Conservation (phyloP, 805 yeast species). For the Candida coleopterorum region DNA sequence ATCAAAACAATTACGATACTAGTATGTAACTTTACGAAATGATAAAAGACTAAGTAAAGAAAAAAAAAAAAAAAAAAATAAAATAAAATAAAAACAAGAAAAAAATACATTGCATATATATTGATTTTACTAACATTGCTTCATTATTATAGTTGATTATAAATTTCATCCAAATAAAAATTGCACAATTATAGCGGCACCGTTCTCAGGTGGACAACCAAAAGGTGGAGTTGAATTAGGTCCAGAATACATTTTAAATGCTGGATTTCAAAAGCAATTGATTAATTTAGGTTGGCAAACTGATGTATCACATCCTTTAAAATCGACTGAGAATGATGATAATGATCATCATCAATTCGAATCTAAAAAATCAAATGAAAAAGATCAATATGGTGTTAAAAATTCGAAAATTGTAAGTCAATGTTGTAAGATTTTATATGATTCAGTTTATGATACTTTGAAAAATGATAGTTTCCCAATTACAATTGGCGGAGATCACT, state of each 20-base stretch:
- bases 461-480: conserved; percentile 55
- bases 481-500: conserved; percentile 95
- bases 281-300: conserved; percentile 70
- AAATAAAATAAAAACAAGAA: no score
- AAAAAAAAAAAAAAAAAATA: no score
- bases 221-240: conserved; percentile 92
- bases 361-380: conserved; percentile 38
- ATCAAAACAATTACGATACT: no score
- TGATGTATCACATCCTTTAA: conserved; percentile 49
- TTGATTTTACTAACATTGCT: conserved; percentile 1
- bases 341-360: conserved; percentile 23
- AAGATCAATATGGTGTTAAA: conserved; percentile 52
- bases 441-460: conserved; percentile 52
- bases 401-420: conserved; percentile 75
- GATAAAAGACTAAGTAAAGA: no score
- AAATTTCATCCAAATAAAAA: conserved; percentile 51
- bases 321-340: conserved; percentile 40
- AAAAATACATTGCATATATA: background rate
- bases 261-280: conserved; percentile 64
- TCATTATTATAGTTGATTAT: conserved; percentile 31
- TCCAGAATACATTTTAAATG: conserved; percentile 72
- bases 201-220: conserved; percentile 95
- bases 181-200: conserved; percentile 77
- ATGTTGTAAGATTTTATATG: conserved; percentile 60
- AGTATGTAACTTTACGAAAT: no score